Evolutionary conservation across 257 asterid species (phyloP), one percentile per base, ranked within the genome.

Genomic region (Capsicum baccatum): DNA sequence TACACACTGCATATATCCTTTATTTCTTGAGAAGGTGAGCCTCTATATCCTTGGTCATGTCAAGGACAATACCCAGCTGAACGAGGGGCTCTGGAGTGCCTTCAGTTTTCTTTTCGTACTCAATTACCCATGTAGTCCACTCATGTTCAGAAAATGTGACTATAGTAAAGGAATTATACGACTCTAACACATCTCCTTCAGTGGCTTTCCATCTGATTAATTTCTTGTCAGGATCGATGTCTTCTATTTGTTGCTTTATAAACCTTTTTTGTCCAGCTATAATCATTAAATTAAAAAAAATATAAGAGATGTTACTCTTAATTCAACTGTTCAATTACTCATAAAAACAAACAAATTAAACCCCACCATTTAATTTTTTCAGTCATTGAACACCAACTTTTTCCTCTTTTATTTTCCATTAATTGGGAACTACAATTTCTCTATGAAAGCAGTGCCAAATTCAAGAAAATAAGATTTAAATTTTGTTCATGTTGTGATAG

Each of bases 361-460:
- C 5, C 6, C 7, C 48, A 44, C 8, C 6, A 44, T 44, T 76
- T 21, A 16, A 11, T 52, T 35, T 86, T 17, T 57, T 26, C 66
- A 11, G 58, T 63, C 26, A 44, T 21, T 17, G 14, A 33, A 50
- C 59, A 81, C 54, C 9, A 39, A 44, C 48, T 44, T 66, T 64
- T 9, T 44, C 26, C 21, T 80, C 42, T 35, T 12, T 44, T 3
- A 3, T 35, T 68, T 56, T 78, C 1, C 21, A 80, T 42, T 83
- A 84, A 93, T 93, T 96, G 97, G 96, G 79, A 93, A 93, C 85
- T 91, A 94, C 84, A 93, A 93, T 85, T 92, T 95, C 70, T 83
- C 93, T 59, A 84, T 82, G 39, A 89, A 70, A 83, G 89, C 93
- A 44, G 89, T 82, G 1, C 7, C 86, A 21, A 93, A 88, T 87